Base-by-base conservation (phyloP, 345 rosid species). In the Citrus inodora region DNA sequence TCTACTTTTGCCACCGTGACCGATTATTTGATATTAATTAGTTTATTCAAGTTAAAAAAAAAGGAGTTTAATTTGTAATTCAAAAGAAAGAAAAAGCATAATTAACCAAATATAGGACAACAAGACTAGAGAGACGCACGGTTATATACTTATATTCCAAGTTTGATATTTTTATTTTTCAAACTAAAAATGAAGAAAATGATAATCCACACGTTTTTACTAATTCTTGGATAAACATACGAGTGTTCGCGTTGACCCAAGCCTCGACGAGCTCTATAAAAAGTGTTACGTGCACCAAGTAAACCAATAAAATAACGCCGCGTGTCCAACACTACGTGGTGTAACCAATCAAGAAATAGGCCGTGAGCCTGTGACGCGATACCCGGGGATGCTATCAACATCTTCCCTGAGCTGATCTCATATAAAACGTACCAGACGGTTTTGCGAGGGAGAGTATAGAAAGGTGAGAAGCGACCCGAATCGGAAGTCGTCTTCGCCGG, bases 321-420 rank as follows among this genome's bases (percentile, higher is more conserved):
- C 76, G 82, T 78, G 35, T 60, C 5, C 4, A 9, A 2, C 1
- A 4, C 5, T 2, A 51, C 48, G 59, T 74, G 62, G 61, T 9
- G 1, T 4, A 6, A 6, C 85, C 80, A 85, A 83, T 82, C 68
- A 73, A 38, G 70, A 4, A 0, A 35, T 53, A 24, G 78, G 1
- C 82, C 19, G 82, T 81, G 88, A 53, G 51, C 17, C 17, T 13
- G 51, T 3, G 51, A 80, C 88, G 83, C 35, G 24, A 11, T 46
- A 10, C 65, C 5, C 69, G 76, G 80, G 32, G 75, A 64, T 4
- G 5, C 21, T 46, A 51, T 79, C 80, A 28, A 21, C n/a, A 30
- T 53, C 17, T 16, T 10, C 14, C 35, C 51, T 46, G 51, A 13
- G 51, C 51, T 11, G 51, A 46, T 46, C 51, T 42, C 16, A 46